Conservation (phyloP, 2,329 filamentous ascomycete species). For the Bipolaris zeicola region DNA sequence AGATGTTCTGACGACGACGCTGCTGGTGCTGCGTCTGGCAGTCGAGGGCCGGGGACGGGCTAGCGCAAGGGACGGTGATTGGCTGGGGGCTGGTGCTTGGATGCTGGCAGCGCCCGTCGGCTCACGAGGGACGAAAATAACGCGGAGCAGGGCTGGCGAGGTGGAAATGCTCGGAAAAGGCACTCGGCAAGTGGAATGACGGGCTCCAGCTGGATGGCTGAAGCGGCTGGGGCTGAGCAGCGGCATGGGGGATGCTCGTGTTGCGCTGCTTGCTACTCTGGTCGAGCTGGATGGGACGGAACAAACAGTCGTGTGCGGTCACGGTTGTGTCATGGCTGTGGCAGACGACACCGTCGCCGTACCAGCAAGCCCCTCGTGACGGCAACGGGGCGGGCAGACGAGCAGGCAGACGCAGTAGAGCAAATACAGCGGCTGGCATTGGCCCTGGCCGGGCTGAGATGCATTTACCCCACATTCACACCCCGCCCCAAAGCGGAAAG, state of each 20-base stretch:
- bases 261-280: neutral
- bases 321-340: constrained; percentile 23
- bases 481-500: constrained; percentile 26
- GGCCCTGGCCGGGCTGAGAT: constrained; percentile 4
- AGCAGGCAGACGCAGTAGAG: constrained; percentile 2
- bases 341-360: constrained; percentile 1
- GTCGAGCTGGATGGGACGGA: neutral
- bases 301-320: constrained; percentile 8
- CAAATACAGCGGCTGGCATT: constrained; percentile 16
- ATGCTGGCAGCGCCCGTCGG: constrained; percentile 29
- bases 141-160: constrained; percentile 27
- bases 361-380: constrained; percentile 20
- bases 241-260: constrained; percentile 13
- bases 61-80: constrained; percentile 32
- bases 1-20: constrained; percentile 43
- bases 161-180: constrained; percentile 28
- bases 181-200: constrained; percentile 25
- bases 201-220: constrained; percentile 17
- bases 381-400: neutral
- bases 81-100: constrained; percentile 20
- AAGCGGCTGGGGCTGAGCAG: neutral
- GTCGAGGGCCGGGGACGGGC: constrained; percentile 30
- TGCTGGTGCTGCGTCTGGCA: constrained; percentile 26
- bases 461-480: constrained; percentile 20
- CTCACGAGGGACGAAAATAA: constrained; percentile 38